Evolutionary conservation across 352 stramenopile genomes (phyloP), one percentile per base, ranked within the genome.

Genomic region (Phytopythium helicoides): DNA sequence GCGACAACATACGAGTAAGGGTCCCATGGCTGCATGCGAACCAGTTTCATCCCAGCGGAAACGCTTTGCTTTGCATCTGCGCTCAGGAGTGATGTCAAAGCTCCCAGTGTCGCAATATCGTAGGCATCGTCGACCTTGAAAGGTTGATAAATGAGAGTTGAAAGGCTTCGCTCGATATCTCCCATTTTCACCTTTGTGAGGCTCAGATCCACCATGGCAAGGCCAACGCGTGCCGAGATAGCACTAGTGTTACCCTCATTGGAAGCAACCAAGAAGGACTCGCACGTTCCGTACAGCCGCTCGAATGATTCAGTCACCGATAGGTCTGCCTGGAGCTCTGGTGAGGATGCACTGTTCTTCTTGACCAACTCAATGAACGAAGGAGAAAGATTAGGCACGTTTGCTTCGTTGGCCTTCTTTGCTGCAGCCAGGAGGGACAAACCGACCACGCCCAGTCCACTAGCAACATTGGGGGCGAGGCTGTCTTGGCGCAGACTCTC

Each of bases 1-100:
- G 75, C 73, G 10, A 88, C 26, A 23, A 76, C 55, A 52, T 89
- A 89, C 8, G 74, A 73, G 2, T 63, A 64, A 2, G 76, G 60
- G 9, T 85, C 78, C 74, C 72, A 83, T 21, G 81, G 76, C 34
- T 87, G 47, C 51, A 76, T 70, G 26, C 73, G 81, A 35, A 92
- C 61, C 22, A 89, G 65, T 52, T 86, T 89, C 58, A 39, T 64
- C 35, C 9, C 52, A 9, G 3, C 21, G 1, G 15, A 16, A 23
- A 18, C 19, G 33, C 34, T 53, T 11, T 33, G n/a, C 15, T 53
- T 15, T 9, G 15, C 31, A 35, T 22, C 33, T 9, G 47, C 26
- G 12, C 28, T 74, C 14, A 81, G 52, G 21, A 83, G 54, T 12
- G 63, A 72, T 21, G 71, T 49, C 26, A 88, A 52, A 2, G 48